Base-by-base conservation (phyloP, 257 asterid genomes). In the Knoxia roxburghii region DNA sequence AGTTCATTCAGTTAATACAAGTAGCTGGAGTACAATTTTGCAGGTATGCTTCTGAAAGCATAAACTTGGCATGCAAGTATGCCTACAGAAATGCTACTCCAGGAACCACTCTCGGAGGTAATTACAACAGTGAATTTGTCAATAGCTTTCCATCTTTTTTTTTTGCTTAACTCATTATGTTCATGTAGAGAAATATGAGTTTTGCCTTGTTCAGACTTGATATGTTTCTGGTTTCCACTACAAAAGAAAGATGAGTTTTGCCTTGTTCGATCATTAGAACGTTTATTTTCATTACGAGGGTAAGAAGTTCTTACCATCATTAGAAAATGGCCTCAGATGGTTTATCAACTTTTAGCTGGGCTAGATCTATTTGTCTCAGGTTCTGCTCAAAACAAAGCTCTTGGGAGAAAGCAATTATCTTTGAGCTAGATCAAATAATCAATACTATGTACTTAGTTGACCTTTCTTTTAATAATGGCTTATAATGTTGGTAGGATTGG, bases 61-160 rank as follows among this genome's bases (percentile, higher is more conserved):
- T 93, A 72, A 67, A 69, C 11, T 46, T 86, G 57, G 95, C 99
- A 24, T 93, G 99, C 73, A 85, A 84, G 68, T 93, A 35, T 68
- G 96, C 97, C 61, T 93, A 93, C 85, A 85, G 99, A 85, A 93
- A 93, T 68, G 97, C 96, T 76, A 86, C 95, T 54, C 92, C 96
- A 35, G 95, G 99, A 78, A 85, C 78, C 86, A 93, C 90, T 65
- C 84, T 93, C 72, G 88, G 81, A 80, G 98, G 98, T 89, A 55
- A 67, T 39, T 57, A 4, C 23, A 68, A 29, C n/a, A 64, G 17
- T 20, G 27, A 32, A 58, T 3, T 21, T 58, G n/a, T 33, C 27
- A 6, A 2, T 33, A 58, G 14, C 23, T 58, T 39, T 5, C 0
- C 10, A 1, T 48, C 23, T 9, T 17, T 48, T 33, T 54, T 62